Evolutionary conservation across 2,329 filamentous ascomycete genomes (phyloP).

Genomic region (Teratosphaeria gauchensis): DNA sequence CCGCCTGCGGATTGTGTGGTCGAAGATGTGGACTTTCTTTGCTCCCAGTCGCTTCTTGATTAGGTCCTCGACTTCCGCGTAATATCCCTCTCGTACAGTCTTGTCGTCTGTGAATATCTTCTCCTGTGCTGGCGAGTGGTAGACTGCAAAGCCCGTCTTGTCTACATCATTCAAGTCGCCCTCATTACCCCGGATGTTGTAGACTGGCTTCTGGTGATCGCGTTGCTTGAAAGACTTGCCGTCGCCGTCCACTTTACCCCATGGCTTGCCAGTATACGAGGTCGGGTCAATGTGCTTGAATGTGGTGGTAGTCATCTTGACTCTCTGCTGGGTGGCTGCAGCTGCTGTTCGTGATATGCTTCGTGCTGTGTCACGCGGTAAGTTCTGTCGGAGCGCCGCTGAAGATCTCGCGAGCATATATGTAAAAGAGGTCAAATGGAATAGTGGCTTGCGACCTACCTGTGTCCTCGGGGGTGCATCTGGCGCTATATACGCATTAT

Average conservation of each 20-base stretch:
- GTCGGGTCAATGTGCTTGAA: slow-evolving; percentile 54
- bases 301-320: slow-evolving; percentile 46
- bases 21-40: slow-evolving; percentile 58
- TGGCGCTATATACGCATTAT: not conserved
- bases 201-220: slow-evolving; percentile 39
- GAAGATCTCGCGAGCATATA: not conserved
- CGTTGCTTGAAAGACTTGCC: slow-evolving; percentile 44
- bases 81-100: slow-evolving; percentile 49
- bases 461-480: not conserved
- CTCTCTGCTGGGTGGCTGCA: slow-evolving; percentile 1
- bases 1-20: slow-evolving; percentile 58
- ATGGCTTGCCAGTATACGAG: slow-evolving; percentile 43
- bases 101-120: slow-evolving; percentile 47
- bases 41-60: slow-evolving; percentile 47
- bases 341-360: not conserved
- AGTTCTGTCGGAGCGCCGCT: not conserved
- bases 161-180: slow-evolving; percentile 45
- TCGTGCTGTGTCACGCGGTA: not conserved
- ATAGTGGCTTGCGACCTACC: not conserved
- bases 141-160: slow-evolving; percentile 49
- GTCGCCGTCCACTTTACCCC: slow-evolving; percentile 55
- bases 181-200: slow-evolving; percentile 46
- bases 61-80: slow-evolving; percentile 50
- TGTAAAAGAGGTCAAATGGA: not conserved
- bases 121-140: slow-evolving; percentile 43